Base-by-base conservation (phyloP, 2,329 filamentous ascomycete genomes). In the Botrytis byssoidea region DNA sequence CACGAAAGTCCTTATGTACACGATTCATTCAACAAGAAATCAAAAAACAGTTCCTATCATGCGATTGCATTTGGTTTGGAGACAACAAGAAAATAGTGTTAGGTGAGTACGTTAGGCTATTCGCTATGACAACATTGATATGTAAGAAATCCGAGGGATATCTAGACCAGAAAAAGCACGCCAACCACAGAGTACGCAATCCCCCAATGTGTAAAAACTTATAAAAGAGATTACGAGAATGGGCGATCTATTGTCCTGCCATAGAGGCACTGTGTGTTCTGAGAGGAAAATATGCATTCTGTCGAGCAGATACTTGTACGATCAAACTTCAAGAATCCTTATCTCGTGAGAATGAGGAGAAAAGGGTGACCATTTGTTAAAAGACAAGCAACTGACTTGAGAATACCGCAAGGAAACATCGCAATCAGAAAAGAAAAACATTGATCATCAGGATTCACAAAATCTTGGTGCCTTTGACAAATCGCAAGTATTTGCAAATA, bases 361-460 rank as follows among this genome's bases (percentile, higher is more conserved):
- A 77, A 73, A 78, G 48, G 66, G 48, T 57, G 25, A 57, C 48
- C 48, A 29, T 68, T 20, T 42, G 66, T 68, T 76, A 76, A 78
- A 77, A 72, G 72, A 70, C 67, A 70, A 70, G 51, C 29, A 55
- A 68, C 71, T 72, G 71, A 69, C 64, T 32, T 60, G 63, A 60
- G 61, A 72, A 68, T 46, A 72, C 71, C 25, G 65, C 71, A 74
- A 71, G 59, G 68, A 77, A 76, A 75, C 74, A 78, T 79, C 76
- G 77, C 76, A 80, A 80, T 75, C 78, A 79, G 76, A 72, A 81
- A 81, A 78, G 76, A 76, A 81, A 81, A 81, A 80, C 80, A 81
- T 68, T 81, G 78, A 80, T 81, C 79, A 78, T 82, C 78, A 81
- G 77, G 76, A 76, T 75, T 77, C 80, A 80, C 80, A 81, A 79